phyloP scores from a whole-genome alignment of 106 monocot species.

The Narthecium ossifragum region DNA sequence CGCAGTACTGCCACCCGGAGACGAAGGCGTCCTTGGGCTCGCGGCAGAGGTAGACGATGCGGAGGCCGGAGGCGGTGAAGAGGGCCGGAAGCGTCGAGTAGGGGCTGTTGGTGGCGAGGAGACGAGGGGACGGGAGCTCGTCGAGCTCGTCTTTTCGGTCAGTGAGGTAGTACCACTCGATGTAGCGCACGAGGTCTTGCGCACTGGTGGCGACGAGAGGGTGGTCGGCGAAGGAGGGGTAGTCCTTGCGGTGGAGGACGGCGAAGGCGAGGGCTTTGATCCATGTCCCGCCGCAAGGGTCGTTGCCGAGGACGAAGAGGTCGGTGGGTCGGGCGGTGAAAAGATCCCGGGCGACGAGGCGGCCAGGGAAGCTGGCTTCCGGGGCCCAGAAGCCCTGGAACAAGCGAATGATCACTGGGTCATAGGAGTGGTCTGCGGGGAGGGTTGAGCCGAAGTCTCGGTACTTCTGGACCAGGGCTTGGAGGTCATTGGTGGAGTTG shows the following conservation, averaged over 20 bases:
- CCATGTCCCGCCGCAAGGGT: conserved; percentile 9
- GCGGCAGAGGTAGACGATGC: conserved; percentile 13
- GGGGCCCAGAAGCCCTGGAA: too few species aligned
- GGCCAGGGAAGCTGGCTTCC: too few species aligned
- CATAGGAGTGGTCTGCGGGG: too few species aligned
- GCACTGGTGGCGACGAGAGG: neutral
- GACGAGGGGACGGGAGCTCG: conserved; percentile 3
- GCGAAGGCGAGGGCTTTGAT: conserved; percentile 9
- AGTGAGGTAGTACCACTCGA: too few species aligned
- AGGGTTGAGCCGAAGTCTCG: too few species aligned
- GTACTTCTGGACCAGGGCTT: too few species aligned
- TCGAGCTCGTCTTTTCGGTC: too few species aligned
- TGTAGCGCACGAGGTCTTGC: too few species aligned
- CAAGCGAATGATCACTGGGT: too few species aligned
- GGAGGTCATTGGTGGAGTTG: too few species aligned
- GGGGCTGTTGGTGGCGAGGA: conserved; percentile 15
- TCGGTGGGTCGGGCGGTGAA: conserved; percentile 5
- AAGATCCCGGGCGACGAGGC: neutral
- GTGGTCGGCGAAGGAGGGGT: neutral
- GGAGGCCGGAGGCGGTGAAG: neutral
- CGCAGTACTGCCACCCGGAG: neutral
- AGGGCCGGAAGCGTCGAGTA: conserved; percentile 3
- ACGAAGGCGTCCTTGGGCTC: conserved; percentile 16
- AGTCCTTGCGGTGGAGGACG: neutral
- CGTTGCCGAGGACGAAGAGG: conserved; percentile 1